Base-by-base conservation (phyloP, 306 rosid species). In the Mimosa bimucronata region DNA sequence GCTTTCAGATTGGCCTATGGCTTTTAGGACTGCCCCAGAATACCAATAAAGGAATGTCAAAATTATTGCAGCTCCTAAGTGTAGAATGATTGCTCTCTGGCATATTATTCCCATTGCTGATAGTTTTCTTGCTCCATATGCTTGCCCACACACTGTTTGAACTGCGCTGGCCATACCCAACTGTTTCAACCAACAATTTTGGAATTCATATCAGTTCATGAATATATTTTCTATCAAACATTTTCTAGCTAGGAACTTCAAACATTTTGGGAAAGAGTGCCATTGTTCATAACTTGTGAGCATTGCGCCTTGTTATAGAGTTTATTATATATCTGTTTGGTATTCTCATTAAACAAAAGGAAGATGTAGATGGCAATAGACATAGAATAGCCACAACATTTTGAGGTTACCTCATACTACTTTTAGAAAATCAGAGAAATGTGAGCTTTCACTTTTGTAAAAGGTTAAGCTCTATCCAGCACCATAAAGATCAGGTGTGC, bases 1-100 rank as follows among this genome's bases (percentile, higher is more conserved):
- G 87, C 85, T 83, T 2, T 70, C 79, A 0, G 88, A 25, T 57
- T 83, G 88, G 11, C 92, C 88, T 0, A 89, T 89, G 62, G 84
- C 87, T 11, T 75, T 45, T 9, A 89, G 84, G 19, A 89, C 41
- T n/a, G 85, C 58, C 64, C 74, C 74, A 41, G 74, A 69, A 16
- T 23, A 69, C 74, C 74, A 69, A 7, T 41, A 69, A 0, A 69
- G 37, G 55, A 69, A 69, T 23, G 74, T 41, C 29, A 69, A 29
- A 6, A 69, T 50, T 13, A 69, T 6, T 26, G 74, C 74, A 23
- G 74, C 74, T 13, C 74, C 74, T 13, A 69, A 5, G 37, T 41
- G 74, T 5, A 69, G 74, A 16, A 69, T 12, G 31, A 69, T 69
- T 23, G 74, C 53, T 28, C 55, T 69, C 42, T 69, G 74, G 55